Conservation (phyloP, 73 alveolate genomes). For the Paramecium sonneborni region DNA sequence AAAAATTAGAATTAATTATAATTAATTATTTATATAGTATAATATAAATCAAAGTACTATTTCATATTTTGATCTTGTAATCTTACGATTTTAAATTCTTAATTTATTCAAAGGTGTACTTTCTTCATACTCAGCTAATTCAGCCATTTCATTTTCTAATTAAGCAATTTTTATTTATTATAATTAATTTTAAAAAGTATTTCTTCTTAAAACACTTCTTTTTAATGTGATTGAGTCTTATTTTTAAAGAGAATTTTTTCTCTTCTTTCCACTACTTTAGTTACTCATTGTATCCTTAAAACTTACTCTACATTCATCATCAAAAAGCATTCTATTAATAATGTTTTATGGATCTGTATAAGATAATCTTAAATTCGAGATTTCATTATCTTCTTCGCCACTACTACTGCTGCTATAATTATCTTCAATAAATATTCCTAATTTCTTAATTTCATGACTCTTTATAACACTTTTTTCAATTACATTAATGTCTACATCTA, state of each 20-base stretch:
- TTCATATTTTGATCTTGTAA: conserved; percentile 18
- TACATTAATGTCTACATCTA: background rate
- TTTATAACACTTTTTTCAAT: conserved; percentile 35
- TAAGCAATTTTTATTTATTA: background rate
- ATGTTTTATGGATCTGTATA: conserved; percentile 24
- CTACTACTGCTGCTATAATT: background rate
- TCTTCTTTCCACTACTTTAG: conserved; percentile 25
- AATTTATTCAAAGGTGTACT: conserved; percentile 32
- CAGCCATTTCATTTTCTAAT: conserved; percentile 55
- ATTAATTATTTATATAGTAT: background rate
- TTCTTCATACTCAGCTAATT: conserved; percentile 37
- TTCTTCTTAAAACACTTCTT: background rate
- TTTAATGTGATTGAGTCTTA: background rate
- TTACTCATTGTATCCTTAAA: conserved; percentile 17
- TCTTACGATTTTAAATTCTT: conserved; percentile 38
- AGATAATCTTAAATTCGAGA: background rate
- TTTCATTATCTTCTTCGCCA: conserved; percentile 31
- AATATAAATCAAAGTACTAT: background rate
- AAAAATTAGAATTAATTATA: background rate
- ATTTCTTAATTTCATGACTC: conserved; percentile 6
- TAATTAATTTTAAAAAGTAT: conserved; percentile 20
- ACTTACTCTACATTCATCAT: conserved; percentile 33
- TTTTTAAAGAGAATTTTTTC: background rate
- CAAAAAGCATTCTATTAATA: background rate
- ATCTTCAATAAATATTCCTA: conserved; percentile 36